phyloP scores from a whole-genome alignment of 345 rosid genomes.

The Microcos paniculata region DNA sequence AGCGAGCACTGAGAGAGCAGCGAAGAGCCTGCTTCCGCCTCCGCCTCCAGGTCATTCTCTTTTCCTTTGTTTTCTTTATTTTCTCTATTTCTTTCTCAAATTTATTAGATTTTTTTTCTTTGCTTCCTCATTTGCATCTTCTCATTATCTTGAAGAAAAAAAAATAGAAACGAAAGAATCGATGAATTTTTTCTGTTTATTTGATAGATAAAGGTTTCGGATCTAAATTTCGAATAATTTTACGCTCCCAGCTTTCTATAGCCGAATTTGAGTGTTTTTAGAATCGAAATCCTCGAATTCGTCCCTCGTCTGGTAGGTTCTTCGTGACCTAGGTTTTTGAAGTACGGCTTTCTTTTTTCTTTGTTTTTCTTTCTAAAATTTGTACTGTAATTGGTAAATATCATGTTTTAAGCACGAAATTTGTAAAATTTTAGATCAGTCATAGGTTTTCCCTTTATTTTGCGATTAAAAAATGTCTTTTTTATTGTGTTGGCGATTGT shows the following conservation, averaged over 20 bases:
- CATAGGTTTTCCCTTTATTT: constrained; percentile 8
- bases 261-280: neutral
- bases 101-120: neutral
- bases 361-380: neutral
- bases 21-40: constrained; percentile 4
- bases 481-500: neutral
- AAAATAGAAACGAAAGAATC: neutral
- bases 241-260: neutral
- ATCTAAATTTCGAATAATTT: neutral
- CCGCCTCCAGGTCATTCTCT: neutral
- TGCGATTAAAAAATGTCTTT: neutral
- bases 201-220: neutral
- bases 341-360: neutral
- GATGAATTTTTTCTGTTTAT: neutral
- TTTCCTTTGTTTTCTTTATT: too few species aligned
- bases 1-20: constrained; percentile 2
- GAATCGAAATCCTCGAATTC: constrained; percentile 12
- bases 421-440: neutral
- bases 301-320: neutral
- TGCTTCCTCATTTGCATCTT: neutral
- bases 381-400: neutral
- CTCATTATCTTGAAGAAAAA: neutral
- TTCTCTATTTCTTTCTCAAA: neutral
- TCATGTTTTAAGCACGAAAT: neutral
- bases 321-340: constrained; percentile 14